Evolutionary conservation across 2,329 filamentous ascomycete genomes (phyloP).

Genomic region (Pyricularia grisea): DNA sequence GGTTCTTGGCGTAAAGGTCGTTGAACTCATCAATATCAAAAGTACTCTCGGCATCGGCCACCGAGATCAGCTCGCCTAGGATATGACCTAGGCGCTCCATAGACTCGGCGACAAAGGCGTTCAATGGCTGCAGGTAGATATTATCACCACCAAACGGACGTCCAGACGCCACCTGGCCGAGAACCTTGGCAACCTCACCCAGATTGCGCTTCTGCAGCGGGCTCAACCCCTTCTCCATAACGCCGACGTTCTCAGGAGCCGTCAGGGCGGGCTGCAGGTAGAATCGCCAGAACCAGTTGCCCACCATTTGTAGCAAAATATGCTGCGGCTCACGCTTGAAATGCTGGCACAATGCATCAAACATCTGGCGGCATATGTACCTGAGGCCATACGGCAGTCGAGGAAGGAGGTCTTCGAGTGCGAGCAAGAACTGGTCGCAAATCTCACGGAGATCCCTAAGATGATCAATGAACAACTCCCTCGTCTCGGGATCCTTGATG

Average conservation of each 20-base stretch:
- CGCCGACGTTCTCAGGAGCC: conserved; percentile 87
- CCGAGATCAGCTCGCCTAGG: conserved; percentile 67
- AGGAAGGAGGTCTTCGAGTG: conserved; percentile 72
- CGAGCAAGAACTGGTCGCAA: conserved; percentile 78
- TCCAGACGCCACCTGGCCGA: conserved; percentile 81
- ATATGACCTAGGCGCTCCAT: conserved; percentile 71
- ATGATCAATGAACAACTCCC: conserved; percentile 87
- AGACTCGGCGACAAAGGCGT: conserved; percentile 81
- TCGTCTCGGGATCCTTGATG: conserved; percentile 91
- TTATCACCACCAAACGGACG: conserved; percentile 89
- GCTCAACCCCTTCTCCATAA: conserved; percentile 80
- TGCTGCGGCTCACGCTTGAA: conserved; percentile 75
- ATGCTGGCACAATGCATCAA: conserved; percentile 63
- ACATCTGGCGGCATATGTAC: conserved; percentile 79
- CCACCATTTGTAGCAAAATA: conserved; percentile 71
- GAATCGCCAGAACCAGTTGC: conserved; percentile 87
- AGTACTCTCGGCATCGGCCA: conserved; percentile 78
- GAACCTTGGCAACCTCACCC: conserved; percentile 80
- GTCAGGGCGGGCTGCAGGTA: conserved; percentile 85
- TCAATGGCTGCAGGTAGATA: conserved; percentile 89
- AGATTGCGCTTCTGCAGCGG: conserved; percentile 91
- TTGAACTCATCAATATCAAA: conserved; percentile 99
- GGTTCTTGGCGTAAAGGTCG: conserved; percentile 90
- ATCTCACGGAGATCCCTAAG: conserved; percentile 91
- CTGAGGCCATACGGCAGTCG: conserved; percentile 90